Evolutionary conservation across 176 grass and related monocot genomes (phyloP).

Genomic region (Poa pratensis): DNA sequence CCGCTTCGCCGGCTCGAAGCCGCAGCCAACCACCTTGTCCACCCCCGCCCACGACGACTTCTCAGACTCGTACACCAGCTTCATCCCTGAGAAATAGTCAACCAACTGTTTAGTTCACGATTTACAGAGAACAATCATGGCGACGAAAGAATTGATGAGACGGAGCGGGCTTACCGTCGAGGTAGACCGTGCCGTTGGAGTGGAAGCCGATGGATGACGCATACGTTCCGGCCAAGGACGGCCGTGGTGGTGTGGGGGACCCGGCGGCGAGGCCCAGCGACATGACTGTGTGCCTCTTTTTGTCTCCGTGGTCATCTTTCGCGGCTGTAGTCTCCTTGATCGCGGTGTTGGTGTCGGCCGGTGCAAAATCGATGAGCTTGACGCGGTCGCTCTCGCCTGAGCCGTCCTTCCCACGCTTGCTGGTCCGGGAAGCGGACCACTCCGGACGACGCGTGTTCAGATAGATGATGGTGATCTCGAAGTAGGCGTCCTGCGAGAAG

Average conservation of each 20-base stretch:
- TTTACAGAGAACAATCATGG: neutral
- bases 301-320: constrained; percentile 51
- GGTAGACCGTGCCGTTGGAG: constrained; percentile 79
- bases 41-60: constrained; percentile 70
- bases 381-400: constrained; percentile 53
- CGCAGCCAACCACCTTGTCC: constrained; percentile 84
- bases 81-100: constrained; percentile 65
- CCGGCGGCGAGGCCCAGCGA: constrained; percentile 64
- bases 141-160: neutral
- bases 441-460: constrained; percentile 58
- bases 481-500: constrained; percentile 89
- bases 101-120: neutral
- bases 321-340: constrained; percentile 37
- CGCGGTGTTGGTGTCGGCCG: constrained; percentile 8
- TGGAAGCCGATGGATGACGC: constrained; percentile 86
- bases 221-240: constrained; percentile 68
- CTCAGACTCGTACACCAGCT: constrained; percentile 78
- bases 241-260: neutral
- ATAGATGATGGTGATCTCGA: constrained; percentile 92
- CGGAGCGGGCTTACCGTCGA: constrained; percentile 55
- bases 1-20: constrained; percentile 82
- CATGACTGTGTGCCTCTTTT: constrained; percentile 51
- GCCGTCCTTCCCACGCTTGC: constrained; percentile 47
- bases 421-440: constrained; percentile 54
- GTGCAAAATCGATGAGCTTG: constrained; percentile 63